These are phyloP conservation scores for Prunus dulcis DNA, from an alignment of 306 rosid genomes.

Conservation along the genomic window DNA sequence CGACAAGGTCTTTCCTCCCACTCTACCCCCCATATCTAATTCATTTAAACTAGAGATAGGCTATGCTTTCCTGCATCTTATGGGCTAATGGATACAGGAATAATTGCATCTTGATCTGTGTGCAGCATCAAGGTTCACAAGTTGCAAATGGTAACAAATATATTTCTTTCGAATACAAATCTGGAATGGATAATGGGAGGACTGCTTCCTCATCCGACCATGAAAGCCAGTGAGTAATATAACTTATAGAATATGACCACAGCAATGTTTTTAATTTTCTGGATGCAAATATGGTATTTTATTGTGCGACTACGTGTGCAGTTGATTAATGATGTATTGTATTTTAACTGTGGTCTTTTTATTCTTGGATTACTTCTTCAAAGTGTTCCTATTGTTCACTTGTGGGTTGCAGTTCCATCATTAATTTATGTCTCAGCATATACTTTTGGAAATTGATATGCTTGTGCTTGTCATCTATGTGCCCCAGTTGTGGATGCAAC, in stretches of 20 bases:
- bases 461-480: conserved; percentile 7
- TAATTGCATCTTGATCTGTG: conserved; percentile 29
- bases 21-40: neutral
- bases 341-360: neutral
- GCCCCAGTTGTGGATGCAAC: neutral
- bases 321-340: neutral
- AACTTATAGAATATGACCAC: neutral
- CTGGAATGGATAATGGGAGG: conserved; percentile 98
- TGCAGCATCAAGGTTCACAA: conserved; percentile 97
- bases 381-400: neutral
- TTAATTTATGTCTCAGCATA: neutral
- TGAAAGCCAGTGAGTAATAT: conserved; percentile 88
- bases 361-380: neutral
- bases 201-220: conserved; percentile 93
- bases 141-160: conserved; percentile 85
- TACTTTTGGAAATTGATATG: neutral
- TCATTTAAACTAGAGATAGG: neutral
- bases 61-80: neutral
- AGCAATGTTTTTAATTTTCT: neutral
- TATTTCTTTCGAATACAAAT: conserved; percentile 91
- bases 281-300: neutral
- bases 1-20: neutral
- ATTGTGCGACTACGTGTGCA: neutral
- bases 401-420: neutral
- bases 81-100: conserved; percentile 14